Evolutionary conservation across 2,329 filamentous ascomycete species (phyloP), one percentile per base, ranked within the genome.

Genomic region (Daldinia eschscholtzii): DNA sequence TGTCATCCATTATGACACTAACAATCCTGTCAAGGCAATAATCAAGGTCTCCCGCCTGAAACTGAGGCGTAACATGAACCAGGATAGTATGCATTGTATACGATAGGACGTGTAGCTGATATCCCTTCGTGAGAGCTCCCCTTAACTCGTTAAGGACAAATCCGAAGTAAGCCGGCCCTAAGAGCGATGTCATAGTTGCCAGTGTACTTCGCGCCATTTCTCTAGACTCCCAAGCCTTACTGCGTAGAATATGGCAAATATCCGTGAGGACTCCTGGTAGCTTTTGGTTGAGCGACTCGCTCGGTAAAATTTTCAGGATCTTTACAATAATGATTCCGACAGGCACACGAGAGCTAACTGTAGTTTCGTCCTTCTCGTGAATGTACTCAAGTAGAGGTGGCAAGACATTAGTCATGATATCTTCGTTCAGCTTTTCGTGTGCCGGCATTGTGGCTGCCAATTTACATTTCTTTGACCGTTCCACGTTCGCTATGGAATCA

Each of bases 1-100:
- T 96, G 77, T 99, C 97, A 76, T 99, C 96, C 93, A 99, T 96
- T 71, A 98, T 91, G 48, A 99, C 89, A 1, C 89, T 87, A 52
- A 97, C 90, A 48, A 98, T 89, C 10, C 91, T 86, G 2, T 87
- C 83, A 7, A 98, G 83, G 76, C 94, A 97, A 77, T 98, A 94
- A 76, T 99, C 93, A 33, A 99, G 83, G 73, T 95, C 93, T 26
- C 97, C 96, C 18, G 93, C 90, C 44, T 89, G 84, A 75, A 93
- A 92, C 1, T 88, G 85, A 9, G 93, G 91, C 10, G 91, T 89
- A 7, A 91, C 89, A 4, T 89, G 87, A 10, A 98, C 89, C 20
- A 99, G 83, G 57, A 99, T 93, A 0, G 94, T 93, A 81, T 99
- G 96, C 78, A 99, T 88, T 0, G 96, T 98, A 79, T 93, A 99